phyloP scores from a whole-genome alignment of 1,284 basidiomycete genomes.

The Sphagnurus paluster region DNA sequence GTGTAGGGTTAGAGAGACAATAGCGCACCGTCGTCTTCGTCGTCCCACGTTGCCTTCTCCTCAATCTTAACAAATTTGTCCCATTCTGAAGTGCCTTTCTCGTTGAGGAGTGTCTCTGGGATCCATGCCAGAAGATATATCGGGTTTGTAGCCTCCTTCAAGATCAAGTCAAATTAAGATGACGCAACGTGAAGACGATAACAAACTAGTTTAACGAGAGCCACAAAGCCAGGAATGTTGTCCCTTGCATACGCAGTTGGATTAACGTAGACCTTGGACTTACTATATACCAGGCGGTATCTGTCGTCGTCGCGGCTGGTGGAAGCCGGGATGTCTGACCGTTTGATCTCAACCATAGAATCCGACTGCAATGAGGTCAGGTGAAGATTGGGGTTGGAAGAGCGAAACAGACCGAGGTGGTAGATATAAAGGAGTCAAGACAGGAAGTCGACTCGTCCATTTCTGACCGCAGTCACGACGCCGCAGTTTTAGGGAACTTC shows the following conservation, averaged over 20 bases:
- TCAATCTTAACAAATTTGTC: slow-evolving; percentile 85
- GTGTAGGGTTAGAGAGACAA: slow-evolving; percentile 3
- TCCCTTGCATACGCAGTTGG: slow-evolving; percentile 90
- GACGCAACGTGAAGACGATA: slow-evolving; percentile 3
- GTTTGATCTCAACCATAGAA: slow-evolving; percentile 82
- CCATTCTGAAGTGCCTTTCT: slow-evolving; percentile 77
- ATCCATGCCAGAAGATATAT: slow-evolving; percentile 84
- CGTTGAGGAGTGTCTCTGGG: slow-evolving; percentile 75
- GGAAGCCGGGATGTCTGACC: slow-evolving; percentile 27
- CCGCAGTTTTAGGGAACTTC: too few relatives aligned
- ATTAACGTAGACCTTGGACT: slow-evolving; percentile 92
- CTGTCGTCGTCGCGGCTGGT: slow-evolving; percentile 50
- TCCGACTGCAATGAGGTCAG: slow-evolving; percentile 37
- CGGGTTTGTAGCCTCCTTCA: slow-evolving; percentile 70
- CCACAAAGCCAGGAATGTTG: slow-evolving; percentile 91
- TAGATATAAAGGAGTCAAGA: slow-evolving; percentile 35
- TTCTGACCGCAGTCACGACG: slow-evolving; percentile 15
- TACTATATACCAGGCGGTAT: slow-evolving; percentile 80
- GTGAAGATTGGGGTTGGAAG: not conserved
- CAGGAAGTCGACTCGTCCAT: slow-evolving; percentile 30
- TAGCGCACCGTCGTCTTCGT: slow-evolving; percentile 70
- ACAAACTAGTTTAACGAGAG: slow-evolving; percentile 80
- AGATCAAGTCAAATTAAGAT: slow-evolving; percentile 10
- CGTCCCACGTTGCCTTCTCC: slow-evolving; percentile 55
- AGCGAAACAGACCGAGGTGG: slow-evolving; percentile 25